A percentile compares a stretch with the other conserved stretches of the same genome.
phyloP scores from a whole-genome alignment of 2,329 filamentous ascomycete genomes.

The Triangularia verruculosa region DNA sequence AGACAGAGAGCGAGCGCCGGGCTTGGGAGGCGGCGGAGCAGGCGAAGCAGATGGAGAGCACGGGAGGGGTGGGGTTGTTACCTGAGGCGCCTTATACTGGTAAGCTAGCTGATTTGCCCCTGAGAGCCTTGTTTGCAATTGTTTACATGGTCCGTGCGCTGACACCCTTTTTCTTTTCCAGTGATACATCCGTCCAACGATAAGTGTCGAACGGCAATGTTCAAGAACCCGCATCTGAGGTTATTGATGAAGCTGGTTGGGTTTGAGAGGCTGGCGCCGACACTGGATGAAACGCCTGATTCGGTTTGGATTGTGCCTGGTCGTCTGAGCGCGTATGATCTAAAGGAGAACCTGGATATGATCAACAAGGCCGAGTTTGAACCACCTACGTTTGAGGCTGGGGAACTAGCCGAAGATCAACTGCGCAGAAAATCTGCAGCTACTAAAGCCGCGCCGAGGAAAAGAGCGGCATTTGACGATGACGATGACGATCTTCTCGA shows the following conservation, averaged over 20 bases:
- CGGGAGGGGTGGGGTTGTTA: not conserved
- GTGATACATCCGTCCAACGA: slow-evolving; percentile 63
- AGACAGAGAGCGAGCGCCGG: slow-evolving; percentile 68
- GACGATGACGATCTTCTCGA: slow-evolving; percentile 53
- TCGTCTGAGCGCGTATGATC: slow-evolving; percentile 57
- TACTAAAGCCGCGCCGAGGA: slow-evolving; percentile 39
- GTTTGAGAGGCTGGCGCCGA: slow-evolving; percentile 56
- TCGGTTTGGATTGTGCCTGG: slow-evolving; percentile 76
- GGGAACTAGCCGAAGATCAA: slow-evolving; percentile 70
- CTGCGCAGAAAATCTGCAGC: slow-evolving; percentile 64
- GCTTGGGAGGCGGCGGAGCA: slow-evolving; percentile 73
- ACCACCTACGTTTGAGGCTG: slow-evolving; percentile 74
- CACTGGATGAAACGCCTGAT: slow-evolving; percentile 67
- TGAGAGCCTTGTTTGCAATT: not conserved
- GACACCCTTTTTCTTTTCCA: slow-evolving; percentile 34
- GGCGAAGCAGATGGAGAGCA: slow-evolving; percentile 40
- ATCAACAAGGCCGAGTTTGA: slow-evolving; percentile 77
- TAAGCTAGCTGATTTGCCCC: slow-evolving; percentile 41
- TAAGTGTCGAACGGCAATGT: slow-evolving; percentile 68
- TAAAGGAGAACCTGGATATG: slow-evolving; percentile 66
- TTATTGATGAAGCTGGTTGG: slow-evolving; percentile 77
- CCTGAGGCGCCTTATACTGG: slow-evolving; percentile 48
- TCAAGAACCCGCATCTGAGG: slow-evolving; percentile 84
- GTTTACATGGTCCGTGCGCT: not conserved
- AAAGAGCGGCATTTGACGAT: slow-evolving; percentile 65